Conservation (phyloP, 2,329 filamentous ascomycete genomes). For the Colletotrichum lupini region DNA sequence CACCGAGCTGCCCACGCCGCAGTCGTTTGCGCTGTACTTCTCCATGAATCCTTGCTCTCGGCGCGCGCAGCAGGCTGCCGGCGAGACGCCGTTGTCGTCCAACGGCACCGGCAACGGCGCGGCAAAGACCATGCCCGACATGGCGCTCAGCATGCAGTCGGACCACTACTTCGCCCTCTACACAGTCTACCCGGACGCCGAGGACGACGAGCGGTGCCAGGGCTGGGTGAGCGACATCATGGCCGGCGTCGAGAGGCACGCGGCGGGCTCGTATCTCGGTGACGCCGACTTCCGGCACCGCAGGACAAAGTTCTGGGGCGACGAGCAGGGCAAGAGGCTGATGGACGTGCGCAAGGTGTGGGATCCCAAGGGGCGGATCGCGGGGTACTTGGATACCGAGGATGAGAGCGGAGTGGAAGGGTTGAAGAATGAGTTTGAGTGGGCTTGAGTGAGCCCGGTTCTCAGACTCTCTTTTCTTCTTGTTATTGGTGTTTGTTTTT, state of each 20-base stretch:
- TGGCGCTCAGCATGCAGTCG: slow-evolving; percentile 65
- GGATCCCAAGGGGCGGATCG: slow-evolving; percentile 51
- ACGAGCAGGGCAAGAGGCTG: slow-evolving; percentile 52
- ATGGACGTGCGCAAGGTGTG: slow-evolving; percentile 55
- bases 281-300: slow-evolving; percentile 64
- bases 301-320: slow-evolving; percentile 59
- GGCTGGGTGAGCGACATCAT: slow-evolving; percentile 57
- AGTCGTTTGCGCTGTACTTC: slow-evolving; percentile 61
- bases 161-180: slow-evolving; percentile 69
- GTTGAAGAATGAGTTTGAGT: slow-evolving; percentile 54
- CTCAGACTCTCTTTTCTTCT: too few species aligned
- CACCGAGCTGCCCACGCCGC: slow-evolving; percentile 56
- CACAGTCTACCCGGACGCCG: slow-evolving; percentile 58
- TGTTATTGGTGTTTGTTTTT: too few species aligned
- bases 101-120: slow-evolving; percentile 42
- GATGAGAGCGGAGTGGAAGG: slow-evolving; percentile 57
- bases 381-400: slow-evolving; percentile 57
- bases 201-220: slow-evolving; percentile 56
- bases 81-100: neutral
- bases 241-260: slow-evolving; percentile 49
- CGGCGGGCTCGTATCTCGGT: slow-evolving; percentile 63
- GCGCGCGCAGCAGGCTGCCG: neutral
- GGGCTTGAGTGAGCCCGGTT: slow-evolving; percentile 33
- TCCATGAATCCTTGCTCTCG: slow-evolving; percentile 59
- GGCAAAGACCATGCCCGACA: slow-evolving; percentile 50